These are phyloP conservation scores for Rhodotorula diobovata DNA, from an alignment of 768 basidiomycete genomes.

Conservation along the genomic window DNA sequence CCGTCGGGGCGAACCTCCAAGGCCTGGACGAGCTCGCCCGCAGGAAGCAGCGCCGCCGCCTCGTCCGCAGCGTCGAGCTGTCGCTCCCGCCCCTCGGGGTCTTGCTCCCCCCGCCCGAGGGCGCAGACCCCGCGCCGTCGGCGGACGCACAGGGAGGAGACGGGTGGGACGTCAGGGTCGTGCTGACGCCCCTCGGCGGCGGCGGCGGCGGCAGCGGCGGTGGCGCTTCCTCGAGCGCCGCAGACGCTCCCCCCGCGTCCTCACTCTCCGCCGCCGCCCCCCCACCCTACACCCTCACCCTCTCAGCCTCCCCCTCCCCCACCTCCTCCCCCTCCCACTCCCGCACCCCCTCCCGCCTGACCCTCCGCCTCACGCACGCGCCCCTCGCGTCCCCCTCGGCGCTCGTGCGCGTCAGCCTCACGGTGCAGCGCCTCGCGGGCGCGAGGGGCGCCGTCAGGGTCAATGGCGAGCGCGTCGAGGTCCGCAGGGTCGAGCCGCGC, in stretches of 20 bases:
- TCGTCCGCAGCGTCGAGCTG: constrained; percentile 56
- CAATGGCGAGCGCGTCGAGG: constrained; percentile 72
- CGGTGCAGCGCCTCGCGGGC: constrained; percentile 70
- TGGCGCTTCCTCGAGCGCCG: background rate
- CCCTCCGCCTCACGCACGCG: constrained; percentile 68
- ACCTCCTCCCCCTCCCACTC: background rate
- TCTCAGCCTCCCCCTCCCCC: background rate
- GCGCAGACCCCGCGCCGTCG: constrained; percentile 59
- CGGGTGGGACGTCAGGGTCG: constrained; percentile 31
- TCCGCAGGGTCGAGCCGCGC: constrained; percentile 64
- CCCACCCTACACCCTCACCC: constrained; percentile 45
- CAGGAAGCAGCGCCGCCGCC: constrained; percentile 55
- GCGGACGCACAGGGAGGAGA: background rate
- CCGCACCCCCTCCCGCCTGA: constrained; percentile 44
- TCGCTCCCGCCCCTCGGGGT: constrained; percentile 78
- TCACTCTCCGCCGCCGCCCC: background rate
- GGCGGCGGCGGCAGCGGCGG: too few relatives aligned
- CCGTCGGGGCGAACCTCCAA: constrained; percentile 46
- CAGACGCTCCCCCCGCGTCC: too few relatives aligned
- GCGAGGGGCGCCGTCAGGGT: constrained; percentile 68
- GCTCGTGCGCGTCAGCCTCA: constrained; percentile 71
- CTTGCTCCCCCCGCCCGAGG: constrained; percentile 69
- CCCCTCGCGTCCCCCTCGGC: constrained; percentile 67
- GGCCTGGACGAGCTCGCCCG: constrained; percentile 24
- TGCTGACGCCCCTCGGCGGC: constrained; percentile 15